These are phyloP conservation scores for Eimeria falciformis DNA, from an alignment of 169 alveolate genomes.

Conservation along the genomic window DNA sequence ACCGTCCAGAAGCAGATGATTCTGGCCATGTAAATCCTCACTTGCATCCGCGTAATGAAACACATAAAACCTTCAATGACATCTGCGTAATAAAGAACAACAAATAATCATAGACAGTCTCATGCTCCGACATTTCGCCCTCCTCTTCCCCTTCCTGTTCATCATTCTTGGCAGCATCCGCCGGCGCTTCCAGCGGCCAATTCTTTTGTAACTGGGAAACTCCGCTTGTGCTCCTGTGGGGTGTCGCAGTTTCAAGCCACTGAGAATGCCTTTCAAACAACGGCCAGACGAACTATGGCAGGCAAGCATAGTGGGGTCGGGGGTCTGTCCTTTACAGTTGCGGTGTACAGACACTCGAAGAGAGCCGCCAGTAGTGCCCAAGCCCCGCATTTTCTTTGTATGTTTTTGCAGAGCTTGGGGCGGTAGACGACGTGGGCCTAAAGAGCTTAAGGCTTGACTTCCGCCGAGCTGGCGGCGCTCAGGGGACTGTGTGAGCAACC, in stretches of 20 bases:
- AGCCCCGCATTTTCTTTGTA: no score
- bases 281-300: slow-evolving; percentile 54
- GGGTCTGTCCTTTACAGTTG: no score
- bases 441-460: slow-evolving; percentile 61
- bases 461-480: slow-evolving; percentile 42
- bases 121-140: no score
- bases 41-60: background rate
- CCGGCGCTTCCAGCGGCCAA: no score
- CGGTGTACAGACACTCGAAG: no score
- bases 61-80: slow-evolving; percentile 7
- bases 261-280: slow-evolving; percentile 37
- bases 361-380: no score
- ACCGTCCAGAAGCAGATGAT: slow-evolving; percentile 81
- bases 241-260: slow-evolving; percentile 23
- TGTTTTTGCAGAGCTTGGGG: slow-evolving; percentile 28
- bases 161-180: no score
- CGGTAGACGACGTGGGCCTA: slow-evolving; percentile 33
- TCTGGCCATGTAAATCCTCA: slow-evolving; percentile 10
- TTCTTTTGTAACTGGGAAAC: no score
- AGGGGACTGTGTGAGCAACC: slow-evolving; percentile 52
- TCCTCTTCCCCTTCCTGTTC: no score
- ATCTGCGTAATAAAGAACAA: no score
- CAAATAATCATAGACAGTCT: no score
- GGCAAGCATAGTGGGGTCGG: slow-evolving; percentile 32
- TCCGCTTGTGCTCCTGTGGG: background rate